phyloP scores from a whole-genome alignment of 768 basidiomycete genomes.

The Tricholoma hemisulphureum region DNA sequence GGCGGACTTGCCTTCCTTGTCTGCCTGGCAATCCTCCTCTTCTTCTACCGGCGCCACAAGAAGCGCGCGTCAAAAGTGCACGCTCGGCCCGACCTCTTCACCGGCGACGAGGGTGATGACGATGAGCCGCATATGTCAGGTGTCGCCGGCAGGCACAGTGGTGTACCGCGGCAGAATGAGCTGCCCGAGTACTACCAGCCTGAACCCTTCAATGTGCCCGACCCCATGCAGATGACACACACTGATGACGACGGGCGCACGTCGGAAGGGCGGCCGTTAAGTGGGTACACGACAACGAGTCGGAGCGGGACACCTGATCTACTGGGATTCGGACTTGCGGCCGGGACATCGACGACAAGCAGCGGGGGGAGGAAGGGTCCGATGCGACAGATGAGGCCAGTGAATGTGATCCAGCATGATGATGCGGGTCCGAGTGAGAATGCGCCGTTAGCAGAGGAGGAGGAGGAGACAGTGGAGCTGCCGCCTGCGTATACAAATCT shows the following conservation, averaged over 20 bases:
- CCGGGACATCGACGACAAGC: slow-evolving; percentile 25
- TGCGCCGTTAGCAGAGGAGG: slow-evolving; percentile 28
- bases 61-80: slow-evolving; percentile 31
- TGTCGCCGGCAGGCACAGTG: slow-evolving; percentile 8
- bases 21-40: slow-evolving; percentile 16
- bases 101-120: slow-evolving; percentile 57
- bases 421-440: slow-evolving; percentile 65
- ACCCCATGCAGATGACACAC: slow-evolving; percentile 46
- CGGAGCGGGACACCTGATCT: slow-evolving; percentile 50
- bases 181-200: slow-evolving; percentile 73
- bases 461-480: slow-evolving; percentile 75
- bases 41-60: slow-evolving; percentile 26
- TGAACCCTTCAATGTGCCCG: slow-evolving; percentile 72
- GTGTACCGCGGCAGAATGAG: slow-evolving; percentile 34
- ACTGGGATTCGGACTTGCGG: slow-evolving; percentile 21
- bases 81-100: slow-evolving; percentile 65
- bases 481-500: slow-evolving; percentile 82
- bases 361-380: slow-evolving; percentile 43
- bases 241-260: slow-evolving; percentile 23
- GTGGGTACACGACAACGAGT: slow-evolving; percentile 39
- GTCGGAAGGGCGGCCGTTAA: slow-evolving; percentile 34
- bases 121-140: neutral
- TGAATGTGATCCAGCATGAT: slow-evolving; percentile 84
- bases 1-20: slow-evolving; percentile 21
- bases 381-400: slow-evolving; percentile 56